phyloP scores from a whole-genome alignment of 2,329 filamentous ascomycete genomes.

The Aspergillaceae sp. region DNA sequence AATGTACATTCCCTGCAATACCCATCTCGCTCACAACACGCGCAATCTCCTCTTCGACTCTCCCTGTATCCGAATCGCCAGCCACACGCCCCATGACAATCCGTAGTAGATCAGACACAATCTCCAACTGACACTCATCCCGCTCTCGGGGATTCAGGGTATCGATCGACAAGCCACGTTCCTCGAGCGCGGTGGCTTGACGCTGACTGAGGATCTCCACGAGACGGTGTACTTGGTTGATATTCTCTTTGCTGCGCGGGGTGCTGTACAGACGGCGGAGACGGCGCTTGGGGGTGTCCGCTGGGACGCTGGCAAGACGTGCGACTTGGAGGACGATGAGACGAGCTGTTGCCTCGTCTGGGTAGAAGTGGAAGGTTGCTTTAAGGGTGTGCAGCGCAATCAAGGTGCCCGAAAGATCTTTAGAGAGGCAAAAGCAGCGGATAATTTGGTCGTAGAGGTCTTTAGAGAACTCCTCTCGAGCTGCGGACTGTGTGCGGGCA shows the following conservation, averaged over 20 bases:
- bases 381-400: conserved; percentile 42
- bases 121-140: conserved; percentile 35
- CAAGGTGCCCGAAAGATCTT: conserved; percentile 42
- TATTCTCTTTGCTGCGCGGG: conserved; percentile 37
- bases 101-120: conserved; percentile 34
- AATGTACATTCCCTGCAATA: conserved; percentile 18
- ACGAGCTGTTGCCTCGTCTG: conserved; percentile 40
- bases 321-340: conserved; percentile 44
- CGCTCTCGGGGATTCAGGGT: conserved; percentile 30
- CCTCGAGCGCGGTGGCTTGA: conserved; percentile 24
- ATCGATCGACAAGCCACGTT: conserved; percentile 25
- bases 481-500: conserved; percentile 17
- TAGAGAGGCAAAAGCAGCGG: conserved; percentile 42
- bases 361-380: conserved; percentile 36
- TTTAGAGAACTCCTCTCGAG: conserved; percentile 34
- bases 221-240: conserved; percentile 37
- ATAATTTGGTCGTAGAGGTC: conserved; percentile 47
- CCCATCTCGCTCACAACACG: conserved; percentile 32
- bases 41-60: conserved; percentile 26
- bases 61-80: conserved; percentile 10
- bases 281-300: conserved; percentile 26
- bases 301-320: conserved; percentile 31
- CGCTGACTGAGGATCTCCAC: conserved; percentile 35
- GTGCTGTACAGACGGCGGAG: conserved; percentile 34
- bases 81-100: conserved; percentile 31